A percentile compares a stretch with the other conserved stretches of the same genome.
phyloP scores from a whole-genome alignment of 768 basidiomycete species.

The Macrolepiota albuminosa region DNA sequence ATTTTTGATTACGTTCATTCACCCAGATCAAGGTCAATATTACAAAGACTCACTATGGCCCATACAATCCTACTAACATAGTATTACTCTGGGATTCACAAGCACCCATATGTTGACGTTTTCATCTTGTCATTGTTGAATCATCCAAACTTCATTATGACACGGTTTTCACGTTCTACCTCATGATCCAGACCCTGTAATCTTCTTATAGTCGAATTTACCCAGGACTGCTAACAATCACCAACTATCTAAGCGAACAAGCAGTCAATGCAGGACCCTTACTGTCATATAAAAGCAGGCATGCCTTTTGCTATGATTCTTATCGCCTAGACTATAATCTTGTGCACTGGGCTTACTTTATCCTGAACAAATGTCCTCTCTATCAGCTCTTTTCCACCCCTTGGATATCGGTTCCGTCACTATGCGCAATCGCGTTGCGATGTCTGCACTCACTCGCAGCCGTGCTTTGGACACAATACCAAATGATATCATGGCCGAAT shows the following conservation, averaged over 20 bases:
- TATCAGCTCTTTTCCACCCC: conserved; percentile 21
- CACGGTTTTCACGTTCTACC: too few species aligned
- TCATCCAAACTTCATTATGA: too few species aligned
- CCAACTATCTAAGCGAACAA: background rate
- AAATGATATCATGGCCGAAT: conserved; percentile 29
- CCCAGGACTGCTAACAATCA: background rate
- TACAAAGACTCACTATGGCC: too few species aligned
- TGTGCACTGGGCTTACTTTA: background rate
- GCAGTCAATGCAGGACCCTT: background rate
- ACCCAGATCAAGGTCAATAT: too few species aligned
- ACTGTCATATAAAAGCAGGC: background rate
- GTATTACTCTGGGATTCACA: too few species aligned
- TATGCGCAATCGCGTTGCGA: conserved; percentile 27
- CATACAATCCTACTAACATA: too few species aligned
- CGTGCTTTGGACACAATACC: conserved; percentile 28
- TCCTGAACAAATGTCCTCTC: background rate
- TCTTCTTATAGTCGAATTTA: background rate
- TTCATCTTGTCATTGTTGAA: too few species aligned
- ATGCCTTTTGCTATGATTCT: background rate
- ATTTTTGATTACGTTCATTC: too few species aligned
- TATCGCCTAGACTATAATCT: background rate
- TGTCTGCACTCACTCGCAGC: conserved; percentile 33
- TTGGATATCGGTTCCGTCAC: conserved; percentile 27
- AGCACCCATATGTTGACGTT: too few species aligned
- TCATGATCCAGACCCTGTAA: too few species aligned